Conservation (phyloP, 148 eudicot genomes). For the Hydrangea macrophylla region DNA sequence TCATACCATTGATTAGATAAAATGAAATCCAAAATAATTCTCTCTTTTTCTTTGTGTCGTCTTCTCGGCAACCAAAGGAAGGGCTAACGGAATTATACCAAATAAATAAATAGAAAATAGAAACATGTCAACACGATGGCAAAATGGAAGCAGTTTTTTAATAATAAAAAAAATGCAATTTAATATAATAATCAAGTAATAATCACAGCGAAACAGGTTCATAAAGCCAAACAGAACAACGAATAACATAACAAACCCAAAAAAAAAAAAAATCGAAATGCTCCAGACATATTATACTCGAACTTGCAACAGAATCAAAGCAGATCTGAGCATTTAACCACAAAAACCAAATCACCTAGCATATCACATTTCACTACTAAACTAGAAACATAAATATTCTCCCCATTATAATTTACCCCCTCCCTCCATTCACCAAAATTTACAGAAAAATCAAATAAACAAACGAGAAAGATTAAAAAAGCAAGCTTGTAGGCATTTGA, state of each 20-base stretch:
- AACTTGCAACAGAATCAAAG: constrained; percentile 4
- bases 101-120: background rate
- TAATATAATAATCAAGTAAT: background rate
- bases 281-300: background rate
- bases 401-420: background rate
- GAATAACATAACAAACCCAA: background rate
- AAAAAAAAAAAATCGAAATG: background rate
- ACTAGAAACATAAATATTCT: background rate
- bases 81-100: background rate
- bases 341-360: background rate
- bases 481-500: background rate
- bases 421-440: background rate
- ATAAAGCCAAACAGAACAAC: background rate
- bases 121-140: background rate
- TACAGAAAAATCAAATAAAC: background rate
- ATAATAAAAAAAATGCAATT: background rate
- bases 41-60: background rate
- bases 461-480: background rate
- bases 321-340: constrained; percentile 15
- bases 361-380: background rate
- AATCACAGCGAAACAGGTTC: background rate
- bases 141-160: background rate
- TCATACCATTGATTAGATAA: background rate
- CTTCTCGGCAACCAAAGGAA: background rate
- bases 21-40: background rate